Conservation (phyloP, 75 land plant genomes). For the Pseudotsuga menziesii region DNA sequence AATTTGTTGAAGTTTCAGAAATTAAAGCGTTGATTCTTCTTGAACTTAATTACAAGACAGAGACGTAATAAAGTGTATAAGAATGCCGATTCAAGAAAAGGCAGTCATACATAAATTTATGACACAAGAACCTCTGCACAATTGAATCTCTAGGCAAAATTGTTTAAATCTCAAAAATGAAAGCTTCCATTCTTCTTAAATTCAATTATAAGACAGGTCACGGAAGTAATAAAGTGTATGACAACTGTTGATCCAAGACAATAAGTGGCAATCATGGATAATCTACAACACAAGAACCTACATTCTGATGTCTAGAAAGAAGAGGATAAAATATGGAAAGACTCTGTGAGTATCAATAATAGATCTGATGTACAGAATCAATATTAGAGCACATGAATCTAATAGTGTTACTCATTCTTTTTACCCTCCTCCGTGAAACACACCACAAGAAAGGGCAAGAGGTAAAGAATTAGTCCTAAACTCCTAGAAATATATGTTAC, state of each 20-base stretch:
- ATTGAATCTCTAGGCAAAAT: background rate
- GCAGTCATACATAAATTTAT: constrained; percentile 1
- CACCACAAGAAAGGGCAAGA: constrained; percentile 10
- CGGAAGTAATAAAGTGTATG: background rate
- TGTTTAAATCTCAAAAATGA: constrained; percentile 2
- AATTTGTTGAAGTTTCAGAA: background rate
- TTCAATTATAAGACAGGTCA: constrained; percentile 9
- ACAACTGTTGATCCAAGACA: constrained; percentile 5
- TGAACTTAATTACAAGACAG: constrained; percentile 6
- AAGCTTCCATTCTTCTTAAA: constrained; percentile 2
- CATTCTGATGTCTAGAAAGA: background rate
- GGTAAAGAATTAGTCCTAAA: constrained; percentile 11
- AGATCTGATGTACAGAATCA: constrained; percentile 6
- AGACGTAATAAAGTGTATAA: background rate
- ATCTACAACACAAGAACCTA: constrained; percentile 10
- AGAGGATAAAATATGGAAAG: background rate
- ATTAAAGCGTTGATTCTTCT: background rate
- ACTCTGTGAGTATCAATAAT: background rate
- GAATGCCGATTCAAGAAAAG: background rate
- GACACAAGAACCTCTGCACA: constrained; percentile 2
- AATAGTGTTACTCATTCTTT: background rate
- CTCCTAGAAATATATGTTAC: constrained; percentile 10
- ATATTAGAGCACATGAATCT: constrained; percentile 6
- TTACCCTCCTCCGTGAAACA: constrained; percentile 1
- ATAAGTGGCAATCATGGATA: constrained; percentile 1